Conservation (phyloP, 257 asterid species). For the Scutellaria baicalensis region DNA sequence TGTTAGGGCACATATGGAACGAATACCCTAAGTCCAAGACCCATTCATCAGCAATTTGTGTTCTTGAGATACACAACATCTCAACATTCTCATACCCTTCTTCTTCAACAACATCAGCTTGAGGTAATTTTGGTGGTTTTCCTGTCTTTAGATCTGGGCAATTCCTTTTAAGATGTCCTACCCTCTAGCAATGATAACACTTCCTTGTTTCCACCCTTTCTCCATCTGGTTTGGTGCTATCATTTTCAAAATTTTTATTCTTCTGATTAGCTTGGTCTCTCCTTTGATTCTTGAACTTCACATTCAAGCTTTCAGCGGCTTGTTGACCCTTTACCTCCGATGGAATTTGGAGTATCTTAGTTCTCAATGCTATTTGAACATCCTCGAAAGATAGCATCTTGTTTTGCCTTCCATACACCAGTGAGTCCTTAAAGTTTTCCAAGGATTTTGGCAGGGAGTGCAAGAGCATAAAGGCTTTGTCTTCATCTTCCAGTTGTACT, state of each 20-base stretch:
- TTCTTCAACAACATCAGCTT: neutral
- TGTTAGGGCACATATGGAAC: no score
- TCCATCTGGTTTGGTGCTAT: no score
- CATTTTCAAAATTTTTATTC: neutral
- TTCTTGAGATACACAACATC: neutral
- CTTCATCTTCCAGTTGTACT: no score
- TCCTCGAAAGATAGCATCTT: no score
- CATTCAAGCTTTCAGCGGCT: neutral
- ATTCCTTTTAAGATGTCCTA: neutral
- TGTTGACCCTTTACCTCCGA: neutral
- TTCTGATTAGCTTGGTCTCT: no score
- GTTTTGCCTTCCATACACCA: neutral
- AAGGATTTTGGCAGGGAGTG: neutral
- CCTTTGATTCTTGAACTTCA: no score
- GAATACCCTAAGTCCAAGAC: no score
- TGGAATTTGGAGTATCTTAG: neutral
- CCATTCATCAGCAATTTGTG: no score
- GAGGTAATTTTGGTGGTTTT: neutral
- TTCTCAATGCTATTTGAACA: neutral
- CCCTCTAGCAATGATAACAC: neutral
- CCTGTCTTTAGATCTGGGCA: neutral
- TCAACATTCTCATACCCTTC: neutral
- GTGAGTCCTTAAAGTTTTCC: no score
- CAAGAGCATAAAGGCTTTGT: neutral
- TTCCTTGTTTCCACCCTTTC: neutral